phyloP scores from a whole-genome alignment of 495 filamentous ascomycete genomes.

The Aspergillus ostianus region DNA sequence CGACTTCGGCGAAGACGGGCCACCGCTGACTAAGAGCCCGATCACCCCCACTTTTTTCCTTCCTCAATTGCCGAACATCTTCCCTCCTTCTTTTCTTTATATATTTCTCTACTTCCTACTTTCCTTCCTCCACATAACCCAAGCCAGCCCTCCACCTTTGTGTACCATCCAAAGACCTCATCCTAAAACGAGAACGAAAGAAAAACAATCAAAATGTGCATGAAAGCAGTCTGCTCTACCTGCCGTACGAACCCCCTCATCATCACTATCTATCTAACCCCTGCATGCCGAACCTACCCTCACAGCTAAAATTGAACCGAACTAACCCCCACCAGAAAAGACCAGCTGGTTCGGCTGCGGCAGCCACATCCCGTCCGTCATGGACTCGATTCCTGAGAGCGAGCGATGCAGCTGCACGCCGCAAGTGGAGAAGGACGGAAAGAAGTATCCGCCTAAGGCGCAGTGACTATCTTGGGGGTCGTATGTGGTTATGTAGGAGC shows the following conservation, averaged over 20 bases:
- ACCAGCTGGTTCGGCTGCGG: constrained; percentile 73
- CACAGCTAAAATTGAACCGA: constrained; percentile 1
- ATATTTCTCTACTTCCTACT: not conserved
- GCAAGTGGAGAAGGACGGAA: constrained; percentile 58
- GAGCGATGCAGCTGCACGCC: constrained; percentile 66
- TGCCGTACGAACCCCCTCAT: constrained; percentile 42
- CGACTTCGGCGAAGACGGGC: not conserved
- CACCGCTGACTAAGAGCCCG: not conserved
- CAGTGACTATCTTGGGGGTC: constrained; percentile 33
- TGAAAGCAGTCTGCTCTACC: constrained; percentile 46
- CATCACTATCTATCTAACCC: not conserved
- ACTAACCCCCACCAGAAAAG: constrained; percentile 48
- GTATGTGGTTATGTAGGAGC: constrained; percentile 11
- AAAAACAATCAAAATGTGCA: constrained; percentile 42
- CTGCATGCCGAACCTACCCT: too few relatives aligned
- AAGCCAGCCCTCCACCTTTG: not conserved
- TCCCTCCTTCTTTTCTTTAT: not conserved
- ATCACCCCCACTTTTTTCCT: not conserved
- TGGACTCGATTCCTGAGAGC: constrained; percentile 57
- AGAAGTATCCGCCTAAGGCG: constrained; percentile 62
- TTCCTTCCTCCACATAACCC: not conserved
- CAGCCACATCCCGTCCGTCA: constrained; percentile 61
- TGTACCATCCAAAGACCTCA: not conserved
- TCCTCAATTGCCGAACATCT: too few relatives aligned
- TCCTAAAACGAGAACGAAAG: not conserved